Conservation (phyloP, 1,284 basidiomycete species). For the Rhodotorula mucilaginosa region DNA sequence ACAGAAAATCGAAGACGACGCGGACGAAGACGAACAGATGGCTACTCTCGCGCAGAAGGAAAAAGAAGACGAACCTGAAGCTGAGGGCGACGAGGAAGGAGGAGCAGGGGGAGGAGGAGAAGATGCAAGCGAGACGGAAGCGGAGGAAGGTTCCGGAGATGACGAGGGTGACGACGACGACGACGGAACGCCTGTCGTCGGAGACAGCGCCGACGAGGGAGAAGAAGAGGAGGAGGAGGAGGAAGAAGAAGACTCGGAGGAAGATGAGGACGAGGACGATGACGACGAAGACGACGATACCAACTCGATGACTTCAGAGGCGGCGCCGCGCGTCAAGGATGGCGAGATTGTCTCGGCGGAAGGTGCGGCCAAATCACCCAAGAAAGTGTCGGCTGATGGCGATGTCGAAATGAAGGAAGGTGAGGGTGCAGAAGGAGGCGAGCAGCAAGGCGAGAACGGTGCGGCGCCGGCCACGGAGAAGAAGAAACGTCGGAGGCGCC, state of each 20-base stretch:
- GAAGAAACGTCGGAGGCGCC: conserved; percentile 20
- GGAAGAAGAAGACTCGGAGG: conserved; percentile 1
- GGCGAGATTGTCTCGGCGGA: conserved; percentile 21
- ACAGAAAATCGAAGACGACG: too few species aligned
- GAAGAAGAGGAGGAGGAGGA: too few species aligned
- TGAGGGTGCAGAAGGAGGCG: neutral
- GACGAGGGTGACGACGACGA: conserved; percentile 15
- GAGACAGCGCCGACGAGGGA: neutral
- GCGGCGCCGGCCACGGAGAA: conserved; percentile 8
- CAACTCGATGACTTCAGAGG: conserved; percentile 19
- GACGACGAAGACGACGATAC: conserved; percentile 27
- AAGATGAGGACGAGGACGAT: neutral
- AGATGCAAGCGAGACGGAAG: neutral
- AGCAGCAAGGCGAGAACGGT: neutral
- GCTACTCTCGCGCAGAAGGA: neutral
- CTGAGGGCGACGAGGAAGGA: neutral
- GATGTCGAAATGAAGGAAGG: conserved; percentile 9
- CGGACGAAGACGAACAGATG: too few species aligned
- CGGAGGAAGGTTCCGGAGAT: conserved; percentile 10
- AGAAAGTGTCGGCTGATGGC: conserved; percentile 1
- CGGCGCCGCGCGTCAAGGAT: conserved; percentile 12
- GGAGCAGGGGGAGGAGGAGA: neutral
- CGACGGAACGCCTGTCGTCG: neutral
- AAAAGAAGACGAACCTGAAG: neutral
- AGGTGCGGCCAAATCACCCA: conserved; percentile 7